phyloP scores from a whole-genome alignment of 805 yeast genomes.

The Candida nitratophila region DNA sequence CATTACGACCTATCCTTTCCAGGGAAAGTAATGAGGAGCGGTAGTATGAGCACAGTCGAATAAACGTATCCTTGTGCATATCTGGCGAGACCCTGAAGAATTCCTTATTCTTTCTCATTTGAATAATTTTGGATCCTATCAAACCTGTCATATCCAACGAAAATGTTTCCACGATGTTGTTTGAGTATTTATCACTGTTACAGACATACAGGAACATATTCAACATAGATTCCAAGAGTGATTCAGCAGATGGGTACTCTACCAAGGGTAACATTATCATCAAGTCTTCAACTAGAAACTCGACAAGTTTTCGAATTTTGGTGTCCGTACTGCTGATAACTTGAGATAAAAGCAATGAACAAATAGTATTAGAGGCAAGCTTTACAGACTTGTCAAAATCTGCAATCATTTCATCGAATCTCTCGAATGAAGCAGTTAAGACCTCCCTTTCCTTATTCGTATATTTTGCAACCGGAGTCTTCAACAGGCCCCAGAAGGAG shows the following conservation, averaged over 20 bases:
- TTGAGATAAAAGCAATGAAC: conserved; percentile 22
- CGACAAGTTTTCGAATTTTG: conserved; percentile 33
- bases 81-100: conserved; percentile 2
- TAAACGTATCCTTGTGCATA: conserved; percentile 6
- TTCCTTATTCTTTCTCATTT: conserved; percentile 17
- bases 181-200: conserved; percentile 30
- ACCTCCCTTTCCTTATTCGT: background rate
- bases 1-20: background rate
- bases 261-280: conserved; percentile 41
- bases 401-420: background rate
- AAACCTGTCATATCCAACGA: conserved; percentile 56
- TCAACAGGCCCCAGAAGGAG: background rate
- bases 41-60: conserved; percentile 3
- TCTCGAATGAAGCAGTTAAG: background rate
- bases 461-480: background rate
- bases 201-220: conserved; percentile 34
- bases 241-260: conserved; percentile 57
- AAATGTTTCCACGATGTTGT: conserved; percentile 39
- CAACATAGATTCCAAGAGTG: conserved; percentile 38
- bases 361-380: background rate
- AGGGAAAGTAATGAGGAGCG: conserved; percentile 4
- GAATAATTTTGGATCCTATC: conserved; percentile 46
- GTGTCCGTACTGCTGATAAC: conserved; percentile 26
- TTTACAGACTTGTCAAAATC: background rate
- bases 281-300: conserved; percentile 51